These are phyloP conservation scores for Nemania abortiva DNA, from an alignment of 2,329 filamentous ascomycete genomes.

Conservation along the genomic window DNA sequence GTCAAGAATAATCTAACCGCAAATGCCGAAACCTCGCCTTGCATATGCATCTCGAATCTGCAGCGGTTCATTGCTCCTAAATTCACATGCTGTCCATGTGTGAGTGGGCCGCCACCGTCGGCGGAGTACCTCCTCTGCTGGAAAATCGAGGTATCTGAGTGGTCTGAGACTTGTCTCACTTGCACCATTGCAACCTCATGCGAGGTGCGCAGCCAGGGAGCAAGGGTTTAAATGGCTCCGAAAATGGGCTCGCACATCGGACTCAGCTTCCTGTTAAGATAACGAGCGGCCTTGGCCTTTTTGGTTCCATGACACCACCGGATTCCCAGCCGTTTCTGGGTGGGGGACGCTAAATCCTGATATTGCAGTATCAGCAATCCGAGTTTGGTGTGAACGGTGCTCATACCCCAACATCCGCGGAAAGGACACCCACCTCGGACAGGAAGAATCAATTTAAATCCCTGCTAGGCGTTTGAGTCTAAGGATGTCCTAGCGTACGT, in stretches of 20 bases:
- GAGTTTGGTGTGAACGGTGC: slow-evolving; percentile 28
- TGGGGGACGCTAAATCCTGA: not conserved
- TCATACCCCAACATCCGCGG: not conserved
- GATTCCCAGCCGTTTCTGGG: not conserved
- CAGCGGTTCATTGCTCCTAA: slow-evolving; percentile 11
- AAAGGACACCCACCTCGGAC: slow-evolving; percentile 8
- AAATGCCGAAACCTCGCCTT: slow-evolving; percentile 29
- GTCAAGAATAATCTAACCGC: slow-evolving; percentile 11
- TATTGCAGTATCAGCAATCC: slow-evolving; percentile 24
- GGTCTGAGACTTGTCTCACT: not conserved
- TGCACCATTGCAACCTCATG: not conserved
- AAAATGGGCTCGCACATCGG: slow-evolving; percentile 18
- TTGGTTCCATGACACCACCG: not conserved
- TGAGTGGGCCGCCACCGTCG: slow-evolving; percentile 11
- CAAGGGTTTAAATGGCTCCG: not conserved
- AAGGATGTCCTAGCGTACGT: not conserved
- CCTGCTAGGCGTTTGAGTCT: slow-evolving; percentile 12
- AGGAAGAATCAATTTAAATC: slow-evolving; percentile 28
- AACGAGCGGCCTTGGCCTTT: slow-evolving; percentile 10
- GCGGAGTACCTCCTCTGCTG: not conserved
- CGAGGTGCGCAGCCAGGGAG: not conserved
- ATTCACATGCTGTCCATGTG: slow-evolving; percentile 20
- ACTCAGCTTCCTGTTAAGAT: slow-evolving; percentile 37
- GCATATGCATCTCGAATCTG: slow-evolving; percentile 36
- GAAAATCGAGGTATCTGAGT: not conserved